Conservation (phyloP, 2,329 filamentous ascomycete species). For the Teratosphaeria gauchensis region DNA sequence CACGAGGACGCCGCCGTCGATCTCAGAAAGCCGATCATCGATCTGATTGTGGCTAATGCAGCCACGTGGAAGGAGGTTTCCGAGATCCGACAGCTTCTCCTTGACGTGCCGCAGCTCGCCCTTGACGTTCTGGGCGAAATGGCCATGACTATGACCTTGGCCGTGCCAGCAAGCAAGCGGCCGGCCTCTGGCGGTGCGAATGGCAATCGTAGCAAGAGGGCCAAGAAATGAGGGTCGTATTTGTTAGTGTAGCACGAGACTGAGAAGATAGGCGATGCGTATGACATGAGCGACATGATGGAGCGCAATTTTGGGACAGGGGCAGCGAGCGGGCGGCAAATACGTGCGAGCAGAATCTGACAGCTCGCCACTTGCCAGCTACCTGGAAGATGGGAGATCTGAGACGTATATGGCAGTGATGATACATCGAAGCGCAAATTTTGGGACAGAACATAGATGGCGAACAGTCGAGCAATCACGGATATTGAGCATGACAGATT, state of each 20-base stretch:
- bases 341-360: background rate
- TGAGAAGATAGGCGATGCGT: too few relatives aligned
- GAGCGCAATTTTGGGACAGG: background rate
- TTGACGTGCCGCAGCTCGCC: slow-evolving; percentile 1
- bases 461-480: background rate
- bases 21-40: background rate
- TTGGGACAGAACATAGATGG: background rate
- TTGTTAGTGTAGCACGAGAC: too few relatives aligned
- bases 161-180: background rate
- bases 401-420: background rate
- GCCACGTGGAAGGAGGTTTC: background rate
- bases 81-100: background rate
- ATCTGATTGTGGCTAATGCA: background rate
- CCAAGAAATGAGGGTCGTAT: too few relatives aligned
- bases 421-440: background rate
- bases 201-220: too few relatives aligned
- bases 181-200: too few relatives aligned
- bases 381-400: background rate
- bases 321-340: background rate
- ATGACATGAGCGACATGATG: background rate
- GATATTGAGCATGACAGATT: too few relatives aligned
- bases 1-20: background rate
- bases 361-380: background rate
- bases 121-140: background rate
- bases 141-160: background rate